These are phyloP conservation scores for Kluyveromyces marxianus DNA, from an alignment of 1,139 yeast species.

Conservation along the genomic window DNA sequence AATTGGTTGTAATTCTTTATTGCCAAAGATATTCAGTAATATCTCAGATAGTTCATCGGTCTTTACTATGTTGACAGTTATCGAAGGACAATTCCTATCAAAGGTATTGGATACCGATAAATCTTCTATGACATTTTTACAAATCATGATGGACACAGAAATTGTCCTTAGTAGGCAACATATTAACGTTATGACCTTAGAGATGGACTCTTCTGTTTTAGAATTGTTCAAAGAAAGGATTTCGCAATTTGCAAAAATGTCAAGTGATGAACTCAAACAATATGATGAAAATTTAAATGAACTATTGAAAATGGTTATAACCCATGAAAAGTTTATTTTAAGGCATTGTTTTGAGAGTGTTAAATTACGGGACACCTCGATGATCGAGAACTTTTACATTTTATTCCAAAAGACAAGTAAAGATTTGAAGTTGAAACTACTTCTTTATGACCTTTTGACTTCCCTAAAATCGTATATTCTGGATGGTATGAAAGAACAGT, in stretches of 20 bases:
- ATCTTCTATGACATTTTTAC: constrained; percentile 11
- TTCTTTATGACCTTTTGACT: constrained; percentile 55
- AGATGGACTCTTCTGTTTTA: constrained; percentile 14
- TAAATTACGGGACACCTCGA: neutral
- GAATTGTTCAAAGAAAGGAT: constrained; percentile 13
- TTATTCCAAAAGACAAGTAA: constrained; percentile 27
- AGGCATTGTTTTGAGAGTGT: constrained; percentile 14
- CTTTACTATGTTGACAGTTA: constrained; percentile 14
- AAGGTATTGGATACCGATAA: constrained; percentile 11
- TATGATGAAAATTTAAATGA: constrained; percentile 18
- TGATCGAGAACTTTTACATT: constrained; percentile 16
- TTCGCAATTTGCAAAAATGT: constrained; percentile 11
- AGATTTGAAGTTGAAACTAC: constrained; percentile 47
- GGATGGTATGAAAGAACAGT: constrained; percentile 13
- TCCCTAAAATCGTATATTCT: constrained; percentile 40
- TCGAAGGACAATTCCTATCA: constrained; percentile 24
- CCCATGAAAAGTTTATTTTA: constrained; percentile 24
- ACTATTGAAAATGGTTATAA: constrained; percentile 23
- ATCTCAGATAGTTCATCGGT: constrained; percentile 14
- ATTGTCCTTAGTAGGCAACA: constrained; percentile 19
- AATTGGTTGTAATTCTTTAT: constrained; percentile 19
- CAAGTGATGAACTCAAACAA: constrained; percentile 10
- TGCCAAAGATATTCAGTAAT: constrained; percentile 24
- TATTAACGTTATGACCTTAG: constrained; percentile 10
- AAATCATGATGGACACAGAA: constrained; percentile 20